Evolutionary conservation across 768 basidiomycete genomes (phyloP).

Genomic region (Boletus barrowsii): DNA sequence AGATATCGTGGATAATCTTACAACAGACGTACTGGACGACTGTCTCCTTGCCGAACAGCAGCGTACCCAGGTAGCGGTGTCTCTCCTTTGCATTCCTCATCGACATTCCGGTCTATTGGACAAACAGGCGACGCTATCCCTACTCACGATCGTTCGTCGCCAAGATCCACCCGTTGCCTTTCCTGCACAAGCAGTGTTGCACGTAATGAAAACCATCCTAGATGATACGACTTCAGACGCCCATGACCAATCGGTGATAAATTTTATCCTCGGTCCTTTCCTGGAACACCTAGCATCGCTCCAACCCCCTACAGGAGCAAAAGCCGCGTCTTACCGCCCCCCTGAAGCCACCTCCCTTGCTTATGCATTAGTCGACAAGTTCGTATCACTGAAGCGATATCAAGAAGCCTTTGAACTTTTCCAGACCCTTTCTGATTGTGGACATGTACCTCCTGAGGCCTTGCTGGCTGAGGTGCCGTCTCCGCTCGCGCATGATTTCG

Average conservation of each 20-base stretch:
- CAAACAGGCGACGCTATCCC: slow-evolving; percentile 22
- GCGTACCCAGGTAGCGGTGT: slow-evolving; percentile 25
- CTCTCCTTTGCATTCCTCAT: slow-evolving; percentile 25
- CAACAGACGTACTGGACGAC: slow-evolving; percentile 39
- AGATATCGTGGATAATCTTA: slow-evolving; percentile 36
- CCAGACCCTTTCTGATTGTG: slow-evolving; percentile 42
- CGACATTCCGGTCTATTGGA: slow-evolving; percentile 16
- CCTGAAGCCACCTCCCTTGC: slow-evolving; percentile 37
- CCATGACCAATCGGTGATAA: slow-evolving; percentile 22
- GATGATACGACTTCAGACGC: slow-evolving; percentile 10
- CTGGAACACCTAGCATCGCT: slow-evolving; percentile 24
- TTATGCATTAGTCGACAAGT: slow-evolving; percentile 43
- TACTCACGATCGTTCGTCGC: slow-evolving; percentile 18
- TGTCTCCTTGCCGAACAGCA: slow-evolving; percentile 16
- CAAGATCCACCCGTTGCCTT: slow-evolving; percentile 11
- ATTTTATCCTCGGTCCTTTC: slow-evolving; percentile 33
- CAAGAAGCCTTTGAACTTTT: slow-evolving; percentile 45
- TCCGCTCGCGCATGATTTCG: slow-evolving; percentile 37
- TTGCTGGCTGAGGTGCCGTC: slow-evolving; percentile 36
- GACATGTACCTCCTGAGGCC: slow-evolving; percentile 46
- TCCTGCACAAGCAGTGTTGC: slow-evolving; percentile 14
- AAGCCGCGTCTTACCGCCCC: slow-evolving; percentile 37
- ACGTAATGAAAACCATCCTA: slow-evolving; percentile 23
- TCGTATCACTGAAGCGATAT: slow-evolving; percentile 36
- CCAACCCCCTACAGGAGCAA: slow-evolving; percentile 26